Evolutionary conservation across 805 yeast genomes (phyloP), one percentile per base, ranked within the genome.

Genomic region (Metschnikowia cubensis): DNA sequence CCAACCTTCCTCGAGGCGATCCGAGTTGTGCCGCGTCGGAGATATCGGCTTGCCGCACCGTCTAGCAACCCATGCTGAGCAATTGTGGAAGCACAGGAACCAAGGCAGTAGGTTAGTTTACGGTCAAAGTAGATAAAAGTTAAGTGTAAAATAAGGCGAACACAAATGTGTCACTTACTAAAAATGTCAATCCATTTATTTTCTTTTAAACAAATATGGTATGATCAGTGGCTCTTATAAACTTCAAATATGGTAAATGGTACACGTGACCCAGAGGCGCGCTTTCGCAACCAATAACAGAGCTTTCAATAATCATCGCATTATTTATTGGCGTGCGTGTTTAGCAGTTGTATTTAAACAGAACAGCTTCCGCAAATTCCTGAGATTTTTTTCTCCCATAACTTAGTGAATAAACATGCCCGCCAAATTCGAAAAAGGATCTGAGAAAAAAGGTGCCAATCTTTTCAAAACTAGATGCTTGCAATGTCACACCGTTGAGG

Each of bases 391-490:
- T 47, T 17, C 8, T 25, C 38, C 38, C 20, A 8, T n/a, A 20
- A 36, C 22, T 21, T 35, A 35, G 13, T 29, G 45, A 7, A 47
- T 22, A 48, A 58, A 34, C 51, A 74, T 73, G 78, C 78, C 78
- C 64, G 78, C 77, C 61, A 59, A 60, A 60, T 71, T 52, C 61
- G 77, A 73, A 65, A 66, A 69, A 60, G 78, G 78, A 54, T 62
- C 67, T 54, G 76, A 73, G 63, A 72, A 71, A 65, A 94, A 94
- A 80, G 99, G 99, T 82, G 98, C 98, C 62, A 89, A 89, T 70
- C 81, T 94, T 61, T 94, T 94, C 86, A 94, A 94, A 81, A 94
- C 98, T 60, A 90, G 99, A 85, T 94, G 99, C 77, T 81, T 90
- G 64, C 98, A 94, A 81, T 94, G 99, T 76, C 99, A 94, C 85